Conservation (phyloP, 2,329 filamentous ascomycete genomes). For the Chalaropsis ovoidea region DNA sequence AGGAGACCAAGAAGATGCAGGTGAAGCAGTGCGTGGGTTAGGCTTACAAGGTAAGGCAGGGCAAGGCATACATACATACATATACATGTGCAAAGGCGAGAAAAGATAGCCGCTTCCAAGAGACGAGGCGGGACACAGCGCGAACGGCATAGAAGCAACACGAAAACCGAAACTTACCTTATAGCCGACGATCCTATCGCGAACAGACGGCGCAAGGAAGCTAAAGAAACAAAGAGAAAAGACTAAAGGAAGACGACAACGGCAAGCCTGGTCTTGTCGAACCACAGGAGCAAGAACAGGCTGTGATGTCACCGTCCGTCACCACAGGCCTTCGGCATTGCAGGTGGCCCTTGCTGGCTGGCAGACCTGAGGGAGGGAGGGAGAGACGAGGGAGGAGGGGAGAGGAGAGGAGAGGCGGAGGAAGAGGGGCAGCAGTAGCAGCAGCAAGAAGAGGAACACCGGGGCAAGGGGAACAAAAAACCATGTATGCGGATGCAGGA, state of each 20-base stretch:
- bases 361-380: neutral
- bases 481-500: too few relatives aligned
- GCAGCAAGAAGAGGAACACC: too few relatives aligned
- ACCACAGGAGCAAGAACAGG: neutral
- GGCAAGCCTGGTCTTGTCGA: neutral
- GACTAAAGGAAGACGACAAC: neutral
- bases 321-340: too few relatives aligned
- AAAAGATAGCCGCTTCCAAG: neutral
- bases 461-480: too few relatives aligned
- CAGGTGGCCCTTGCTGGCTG: neutral
- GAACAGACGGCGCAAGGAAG: neutral
- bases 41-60: neutral
- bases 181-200: neutral
- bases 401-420: too few relatives aligned
- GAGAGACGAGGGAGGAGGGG: too few relatives aligned
- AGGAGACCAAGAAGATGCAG: neutral
- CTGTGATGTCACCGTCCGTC: neutral
- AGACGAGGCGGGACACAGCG: neutral
- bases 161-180: too few relatives aligned
- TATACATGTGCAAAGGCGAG: neutral
- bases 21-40: neutral
- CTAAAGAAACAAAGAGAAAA: neutral
- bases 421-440: too few relatives aligned
- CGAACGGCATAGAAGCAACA: neutral
- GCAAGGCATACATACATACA: neutral